Conservation (phyloP, 345 rosid genomes). For the Linum tenue region DNA sequence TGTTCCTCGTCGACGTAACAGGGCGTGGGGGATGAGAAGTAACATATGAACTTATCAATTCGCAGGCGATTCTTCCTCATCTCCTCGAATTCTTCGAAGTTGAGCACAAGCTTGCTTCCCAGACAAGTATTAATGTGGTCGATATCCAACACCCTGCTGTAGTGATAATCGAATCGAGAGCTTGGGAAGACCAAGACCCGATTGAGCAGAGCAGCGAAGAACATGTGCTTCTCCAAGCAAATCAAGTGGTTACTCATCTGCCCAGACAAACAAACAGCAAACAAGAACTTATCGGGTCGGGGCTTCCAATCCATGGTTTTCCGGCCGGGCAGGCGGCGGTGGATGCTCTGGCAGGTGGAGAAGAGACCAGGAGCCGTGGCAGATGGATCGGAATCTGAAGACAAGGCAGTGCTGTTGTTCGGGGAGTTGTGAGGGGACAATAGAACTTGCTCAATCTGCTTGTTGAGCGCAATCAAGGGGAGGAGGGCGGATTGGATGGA, state of each 20-base stretch:
- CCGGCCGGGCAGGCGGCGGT: constrained; percentile 31
- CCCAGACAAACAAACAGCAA: constrained; percentile 74
- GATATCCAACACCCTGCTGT: constrained; percentile 56
- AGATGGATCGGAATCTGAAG: not conserved
- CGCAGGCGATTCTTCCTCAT: constrained; percentile 43
- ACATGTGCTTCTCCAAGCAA: constrained; percentile 89
- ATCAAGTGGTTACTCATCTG: constrained; percentile 96
- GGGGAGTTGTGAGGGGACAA: constrained; percentile 39
- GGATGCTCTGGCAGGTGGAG: constrained; percentile 36
- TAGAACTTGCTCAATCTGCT: constrained; percentile 54
- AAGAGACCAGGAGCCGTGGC: not conserved
- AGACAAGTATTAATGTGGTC: constrained; percentile 62
- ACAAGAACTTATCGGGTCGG: constrained; percentile 42
- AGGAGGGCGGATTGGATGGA: constrained; percentile 37
- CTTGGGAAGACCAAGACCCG: constrained; percentile 72
- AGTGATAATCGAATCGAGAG: constrained; percentile 58
- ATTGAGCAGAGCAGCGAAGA: constrained; percentile 64
- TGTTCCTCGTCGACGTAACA: constrained; percentile 81
- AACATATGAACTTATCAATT: constrained; percentile 61
- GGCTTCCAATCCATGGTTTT: constrained; percentile 75
- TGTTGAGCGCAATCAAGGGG: constrained; percentile 55
- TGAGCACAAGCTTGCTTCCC: constrained; percentile 52
- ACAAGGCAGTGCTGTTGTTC: not conserved
- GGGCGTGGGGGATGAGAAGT: constrained; percentile 55
- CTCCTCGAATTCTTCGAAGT: constrained; percentile 65